A percentile compares a stretch with the other conserved stretches of the same genome.
Conservation (phyloP, 2,329 filamentous ascomycete genomes). For the Aspergillus luchuensis region DNA sequence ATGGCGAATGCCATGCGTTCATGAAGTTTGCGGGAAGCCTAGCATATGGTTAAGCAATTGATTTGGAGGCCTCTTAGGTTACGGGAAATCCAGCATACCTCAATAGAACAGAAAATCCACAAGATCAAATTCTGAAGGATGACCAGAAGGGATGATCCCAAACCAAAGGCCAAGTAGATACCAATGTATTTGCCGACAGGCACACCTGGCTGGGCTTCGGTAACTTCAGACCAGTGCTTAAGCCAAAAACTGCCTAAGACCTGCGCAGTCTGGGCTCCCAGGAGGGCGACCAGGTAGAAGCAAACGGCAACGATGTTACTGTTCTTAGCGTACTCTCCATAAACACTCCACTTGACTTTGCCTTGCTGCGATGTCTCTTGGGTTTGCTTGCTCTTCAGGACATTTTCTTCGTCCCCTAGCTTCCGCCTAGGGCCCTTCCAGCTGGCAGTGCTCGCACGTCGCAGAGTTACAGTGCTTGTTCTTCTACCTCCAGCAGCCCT, state of each 20-base stretch:
- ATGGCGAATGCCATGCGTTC: slow-evolving; percentile 97
- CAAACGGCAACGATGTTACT: slow-evolving; percentile 84
- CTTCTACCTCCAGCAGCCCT: slow-evolving; percentile 65
- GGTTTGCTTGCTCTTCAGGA: slow-evolving; percentile 75
- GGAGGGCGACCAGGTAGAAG: slow-evolving; percentile 74
- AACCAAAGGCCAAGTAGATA: slow-evolving; percentile 91
- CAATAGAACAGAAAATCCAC: slow-evolving; percentile 99
- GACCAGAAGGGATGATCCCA: slow-evolving; percentile 81
- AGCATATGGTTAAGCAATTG: slow-evolving; percentile 12
- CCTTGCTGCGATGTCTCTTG: slow-evolving; percentile 92
- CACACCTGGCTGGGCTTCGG: slow-evolving; percentile 68
- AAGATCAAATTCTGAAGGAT: slow-evolving; percentile 91
- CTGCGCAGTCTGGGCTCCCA: slow-evolving; percentile 78
- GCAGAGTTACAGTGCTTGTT: slow-evolving; percentile 74
- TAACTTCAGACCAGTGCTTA: slow-evolving; percentile 85
- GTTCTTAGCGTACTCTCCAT: slow-evolving; percentile 89
- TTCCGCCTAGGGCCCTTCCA: slow-evolving; percentile 86
- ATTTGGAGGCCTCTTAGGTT: not conserved
- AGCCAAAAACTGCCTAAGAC: slow-evolving; percentile 90
- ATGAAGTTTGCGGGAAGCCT: slow-evolving; percentile 93
- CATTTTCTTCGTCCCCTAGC: slow-evolving; percentile 73
- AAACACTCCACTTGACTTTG: slow-evolving; percentile 97
- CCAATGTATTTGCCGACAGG: slow-evolving; percentile 88
- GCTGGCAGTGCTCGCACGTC: slow-evolving; percentile 87
- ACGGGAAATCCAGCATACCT: slow-evolving; percentile 57